Evolutionary conservation across 148 eudicot species (phyloP), one percentile per base, ranked within the genome.

Genomic region (Euryodendron excelsum): DNA sequence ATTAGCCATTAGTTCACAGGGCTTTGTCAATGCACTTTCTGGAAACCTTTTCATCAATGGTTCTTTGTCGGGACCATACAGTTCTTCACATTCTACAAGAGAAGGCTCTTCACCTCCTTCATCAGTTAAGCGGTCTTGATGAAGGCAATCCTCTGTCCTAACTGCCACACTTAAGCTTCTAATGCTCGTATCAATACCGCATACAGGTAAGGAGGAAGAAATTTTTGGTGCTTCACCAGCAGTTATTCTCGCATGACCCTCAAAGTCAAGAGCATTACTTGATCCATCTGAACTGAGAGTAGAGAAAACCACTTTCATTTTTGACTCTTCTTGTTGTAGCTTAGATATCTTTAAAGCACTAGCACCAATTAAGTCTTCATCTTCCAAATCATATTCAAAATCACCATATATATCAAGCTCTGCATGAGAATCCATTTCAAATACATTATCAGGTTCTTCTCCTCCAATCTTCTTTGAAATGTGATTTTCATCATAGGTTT

Each of bases 341-440:
- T 89, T 83, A 67, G 89, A 77, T 64, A 77, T 59, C 76, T 83
- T 83, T 45, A 87, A 28, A 53, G 89, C 78, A 82, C 84, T 80
- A 78, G 89, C 87, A 82, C 88, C 90, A 80, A 89, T 85, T 78
- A 86, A 85, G 80, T 89, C 96, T 53, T 90, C 94, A 82, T 91
- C 96, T 76, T 93, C 97, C 81, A 95, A 87, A 88, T 89, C 86
- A 87, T 93, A 95, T 83, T 91, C 98, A 81, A 90, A 93, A 80
- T 96, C 99, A 64, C 98, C 97, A 81, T 93, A 96, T 72, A 93
- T 96, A 87, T 96, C 98, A 45, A 93, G 84, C 44, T 96, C 99
- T 30, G 98, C 89, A 75, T 87, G 84, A 80, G 92, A 82, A 78
- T 88, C 92, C 83, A 91, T 82, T 89, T 91, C 97, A 72, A 96